Base-by-base conservation (phyloP, 139 green algal species). In the Chlorella ohadii region DNA sequence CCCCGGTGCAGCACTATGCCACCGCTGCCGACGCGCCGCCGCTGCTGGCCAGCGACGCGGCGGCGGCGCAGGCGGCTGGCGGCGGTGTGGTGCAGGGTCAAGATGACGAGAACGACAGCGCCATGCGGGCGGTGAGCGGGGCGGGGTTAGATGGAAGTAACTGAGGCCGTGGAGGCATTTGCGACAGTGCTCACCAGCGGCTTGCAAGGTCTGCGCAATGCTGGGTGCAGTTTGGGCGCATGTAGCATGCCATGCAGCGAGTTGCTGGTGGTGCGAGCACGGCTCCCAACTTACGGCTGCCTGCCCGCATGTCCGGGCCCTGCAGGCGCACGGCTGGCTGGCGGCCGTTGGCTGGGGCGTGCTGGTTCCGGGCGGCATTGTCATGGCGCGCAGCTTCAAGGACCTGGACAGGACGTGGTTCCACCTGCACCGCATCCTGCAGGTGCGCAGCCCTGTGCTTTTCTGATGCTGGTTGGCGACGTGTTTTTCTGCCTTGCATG, bases 321-420 rank as follows among this genome's bases (percentile, higher is more conserved):
- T 34, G 47, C 57, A 85, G 36, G 87, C 79, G 20, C 89, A 92
- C 44, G 87, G 38, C 55, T 81, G 83, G 78, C 71, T 92, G 25
- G 85, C 85, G 34, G 82, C 71, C 34, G 73, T 92, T n/a, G 72
- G 61, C 66, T 91, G 85, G 85, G 89, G 89, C 23, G 61, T 91
- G 19, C 41, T 93, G 34, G 70, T 92, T 0, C 89, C 89, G 0
- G 3, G 75, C 7, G 89, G 79, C 44, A 81, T 92, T 65, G 33
- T 92, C 12, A 59, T 88, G 25, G 88, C 89, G 11, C 61, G 80
- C 51, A 74, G n/a, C 72, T 82, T 90, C n/a, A 86, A 89, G 39
- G 47, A 80, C 0, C 33, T 51, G 1, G 65, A 67, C 38, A 47
- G 74, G 22, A 33, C 65, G 6, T 92, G 89, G 89, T 92, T 92